Conservation (phyloP, 768 basidiomycete genomes). For the Xanthoconium stramineum region DNA sequence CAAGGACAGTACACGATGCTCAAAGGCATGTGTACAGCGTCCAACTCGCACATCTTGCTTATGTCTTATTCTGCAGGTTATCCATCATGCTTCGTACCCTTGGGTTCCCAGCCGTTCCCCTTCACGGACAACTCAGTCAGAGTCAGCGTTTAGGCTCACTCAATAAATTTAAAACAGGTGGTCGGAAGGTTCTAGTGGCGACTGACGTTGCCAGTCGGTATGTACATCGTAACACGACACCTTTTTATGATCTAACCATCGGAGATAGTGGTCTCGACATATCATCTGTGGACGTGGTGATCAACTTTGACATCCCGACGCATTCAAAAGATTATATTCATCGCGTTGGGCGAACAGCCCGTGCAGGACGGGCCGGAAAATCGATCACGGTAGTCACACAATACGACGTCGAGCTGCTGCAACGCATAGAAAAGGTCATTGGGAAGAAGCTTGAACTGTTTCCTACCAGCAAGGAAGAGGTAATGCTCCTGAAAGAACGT, state of each 20-base stretch:
- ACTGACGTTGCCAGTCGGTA: conserved; percentile 95
- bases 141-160: conserved; percentile 90
- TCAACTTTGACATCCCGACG: conserved; percentile 97
- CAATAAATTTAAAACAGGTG: conserved; percentile 93
- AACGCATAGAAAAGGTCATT: conserved; percentile 90
- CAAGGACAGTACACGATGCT: conserved; percentile 91
- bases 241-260: conserved; percentile 3
- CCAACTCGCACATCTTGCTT: not conserved
- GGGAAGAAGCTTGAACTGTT: conserved; percentile 91
- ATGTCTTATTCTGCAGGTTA: conserved; percentile 44
- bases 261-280: conserved; percentile 82
- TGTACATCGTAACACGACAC: conserved; percentile 24
- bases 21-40: conserved; percentile 50
- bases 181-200: conserved; percentile 87
- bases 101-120: conserved; percentile 91
- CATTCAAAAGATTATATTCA: conserved; percentile 99
- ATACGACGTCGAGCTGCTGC: conserved; percentile 95
- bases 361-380: conserved; percentile 96
- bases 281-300: conserved; percentile 91
- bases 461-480: conserved; percentile 84
- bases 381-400: conserved; percentile 97
- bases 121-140: conserved; percentile 94
- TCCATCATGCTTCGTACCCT: conserved; percentile 87
- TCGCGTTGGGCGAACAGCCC: conserved; percentile 94
- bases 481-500: conserved; percentile 81